Conservation (phyloP, 1,284 basidiomycete species). For the Sporisorium sorghi region DNA sequence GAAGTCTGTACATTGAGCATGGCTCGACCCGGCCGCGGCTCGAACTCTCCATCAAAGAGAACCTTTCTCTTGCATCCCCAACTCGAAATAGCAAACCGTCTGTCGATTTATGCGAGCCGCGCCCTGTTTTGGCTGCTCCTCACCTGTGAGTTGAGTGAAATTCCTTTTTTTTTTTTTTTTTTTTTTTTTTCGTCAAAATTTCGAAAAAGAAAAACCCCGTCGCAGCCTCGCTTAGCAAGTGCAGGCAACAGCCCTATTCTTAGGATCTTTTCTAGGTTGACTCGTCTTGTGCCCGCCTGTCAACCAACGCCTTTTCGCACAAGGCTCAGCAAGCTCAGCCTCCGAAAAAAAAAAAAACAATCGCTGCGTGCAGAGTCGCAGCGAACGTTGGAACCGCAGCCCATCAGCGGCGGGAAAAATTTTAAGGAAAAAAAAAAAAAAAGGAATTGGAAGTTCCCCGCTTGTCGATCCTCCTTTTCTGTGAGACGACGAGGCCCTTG, state of each 20-base stretch:
- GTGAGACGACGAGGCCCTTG: slow-evolving; percentile 8
- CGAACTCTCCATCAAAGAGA: not conserved
- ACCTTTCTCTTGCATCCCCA: slow-evolving; percentile 23
- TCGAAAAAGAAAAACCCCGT: not conserved
- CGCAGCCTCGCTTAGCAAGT: slow-evolving; percentile 9
- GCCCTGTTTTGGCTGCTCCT: slow-evolving; percentile 1
- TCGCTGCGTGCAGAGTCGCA: too few species aligned
- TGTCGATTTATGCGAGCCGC: slow-evolving; percentile 32
- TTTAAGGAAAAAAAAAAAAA: not conserved
- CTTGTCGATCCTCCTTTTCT: slow-evolving; percentile 10
- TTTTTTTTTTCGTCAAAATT: not conserved
- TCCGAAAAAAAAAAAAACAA: too few species aligned
- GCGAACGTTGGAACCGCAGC: not conserved
- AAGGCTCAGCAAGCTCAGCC: not conserved
- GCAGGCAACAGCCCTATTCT: not conserved
- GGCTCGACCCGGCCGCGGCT: not conserved
- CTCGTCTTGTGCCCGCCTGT: slow-evolving; percentile 3
- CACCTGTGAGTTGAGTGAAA: slow-evolving; percentile 16
- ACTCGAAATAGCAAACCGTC: not conserved
- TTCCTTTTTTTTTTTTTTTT: slow-evolving; percentile 7
- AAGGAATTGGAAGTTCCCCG: slow-evolving; percentile 10
- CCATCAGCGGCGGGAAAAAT: not conserved
- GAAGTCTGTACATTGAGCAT: not conserved
- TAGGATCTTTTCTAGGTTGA: not conserved
- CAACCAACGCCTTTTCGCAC: too few species aligned